Evolutionary conservation across 306 rosid genomes (phyloP).

Genomic region (Castanopsis chinensis): DNA sequence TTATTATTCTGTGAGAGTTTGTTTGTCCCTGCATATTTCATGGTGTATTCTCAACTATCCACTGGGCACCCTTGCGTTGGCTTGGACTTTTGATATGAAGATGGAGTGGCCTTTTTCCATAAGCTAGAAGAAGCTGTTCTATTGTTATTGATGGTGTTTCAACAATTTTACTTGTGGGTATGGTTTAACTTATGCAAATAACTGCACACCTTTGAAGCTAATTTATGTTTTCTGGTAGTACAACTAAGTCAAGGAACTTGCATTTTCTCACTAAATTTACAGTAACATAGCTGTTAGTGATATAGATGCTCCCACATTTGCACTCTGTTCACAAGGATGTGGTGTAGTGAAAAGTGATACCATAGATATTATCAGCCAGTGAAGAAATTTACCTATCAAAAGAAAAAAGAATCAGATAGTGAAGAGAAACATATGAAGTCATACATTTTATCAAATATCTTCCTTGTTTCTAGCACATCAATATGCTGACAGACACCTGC

Average conservation of each 20-base stretch:
- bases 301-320: too few species aligned
- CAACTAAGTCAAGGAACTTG: background rate
- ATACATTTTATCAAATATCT: too few species aligned
- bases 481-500: too few species aligned
- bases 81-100: background rate
- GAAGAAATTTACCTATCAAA: too few species aligned
- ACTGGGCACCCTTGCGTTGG: background rate
- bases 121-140: background rate
- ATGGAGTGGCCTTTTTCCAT: background rate
- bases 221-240: background rate
- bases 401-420: too few species aligned
- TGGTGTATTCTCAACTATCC: background rate
- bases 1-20: background rate
- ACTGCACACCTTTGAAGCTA: background rate
- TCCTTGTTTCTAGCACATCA: too few species aligned
- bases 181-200: background rate
- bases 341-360: too few species aligned
- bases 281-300: too few species aligned
- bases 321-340: too few species aligned
- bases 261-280: background rate
- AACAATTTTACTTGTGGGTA: background rate
- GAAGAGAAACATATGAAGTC: too few species aligned
- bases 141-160: background rate
- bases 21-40: background rate
- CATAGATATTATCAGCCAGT: too few species aligned